Conservation (phyloP, 768 basidiomycete species). For the Candolleomyces efflorescens region DNA sequence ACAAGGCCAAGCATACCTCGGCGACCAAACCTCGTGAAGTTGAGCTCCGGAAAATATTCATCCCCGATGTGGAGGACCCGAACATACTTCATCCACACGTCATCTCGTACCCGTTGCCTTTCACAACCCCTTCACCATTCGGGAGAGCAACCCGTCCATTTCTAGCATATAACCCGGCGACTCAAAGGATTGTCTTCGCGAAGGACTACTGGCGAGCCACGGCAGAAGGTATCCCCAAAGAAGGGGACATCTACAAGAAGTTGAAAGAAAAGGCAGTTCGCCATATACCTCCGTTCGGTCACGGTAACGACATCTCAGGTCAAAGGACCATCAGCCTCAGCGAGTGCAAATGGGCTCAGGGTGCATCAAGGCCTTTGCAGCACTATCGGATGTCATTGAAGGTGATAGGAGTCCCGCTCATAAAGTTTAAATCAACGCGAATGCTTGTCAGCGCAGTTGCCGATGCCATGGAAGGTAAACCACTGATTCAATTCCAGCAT, state of each 20-base stretch:
- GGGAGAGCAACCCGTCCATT: conserved; percentile 18
- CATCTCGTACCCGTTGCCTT: conserved; percentile 9
- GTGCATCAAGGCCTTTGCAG: not conserved
- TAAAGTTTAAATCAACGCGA: conserved; percentile 1
- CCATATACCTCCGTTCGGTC: conserved; percentile 18
- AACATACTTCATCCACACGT: conserved; percentile 2
- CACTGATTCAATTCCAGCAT: not conserved
- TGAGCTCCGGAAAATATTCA: conserved; percentile 1
- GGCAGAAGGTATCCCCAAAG: not conserved
- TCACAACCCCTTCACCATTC: conserved; percentile 13
- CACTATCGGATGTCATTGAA: conserved; percentile 11
- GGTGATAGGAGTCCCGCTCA: not conserved
- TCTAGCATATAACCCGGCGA: conserved; percentile 12
- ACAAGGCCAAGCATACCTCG: not conserved
- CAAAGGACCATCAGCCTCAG: conserved; percentile 1
- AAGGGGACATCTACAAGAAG: not conserved
- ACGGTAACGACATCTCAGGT: conserved; percentile 17
- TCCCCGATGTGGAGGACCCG: conserved; percentile 1
- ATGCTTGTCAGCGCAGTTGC: conserved; percentile 14
- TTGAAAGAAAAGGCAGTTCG: conserved; percentile 14
- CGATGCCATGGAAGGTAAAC: conserved; percentile 15
- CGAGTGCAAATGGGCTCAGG: not conserved
- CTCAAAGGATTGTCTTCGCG: conserved; percentile 17
- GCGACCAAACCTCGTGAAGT: too few species aligned
- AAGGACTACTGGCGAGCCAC: conserved; percentile 23